phyloP scores from a whole-genome alignment of 441 rosid species.

The Corymbia citriodora region DNA sequence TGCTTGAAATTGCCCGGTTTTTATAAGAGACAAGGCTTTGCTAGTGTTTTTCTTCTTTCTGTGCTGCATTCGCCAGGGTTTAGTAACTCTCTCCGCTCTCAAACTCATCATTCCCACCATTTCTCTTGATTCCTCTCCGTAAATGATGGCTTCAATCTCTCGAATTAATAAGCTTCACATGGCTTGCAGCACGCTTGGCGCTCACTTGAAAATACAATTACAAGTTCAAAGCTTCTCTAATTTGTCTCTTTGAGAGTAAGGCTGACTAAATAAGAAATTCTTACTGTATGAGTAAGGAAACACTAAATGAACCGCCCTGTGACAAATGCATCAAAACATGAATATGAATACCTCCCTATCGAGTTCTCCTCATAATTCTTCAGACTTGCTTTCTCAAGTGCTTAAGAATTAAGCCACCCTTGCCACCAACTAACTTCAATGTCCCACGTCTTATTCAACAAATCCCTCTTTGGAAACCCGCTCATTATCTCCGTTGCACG shows the following conservation, averaged over 20 bases:
- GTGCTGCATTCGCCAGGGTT: background rate
- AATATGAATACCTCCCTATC: slow-evolving; percentile 30
- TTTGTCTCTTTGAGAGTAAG: too few species aligned
- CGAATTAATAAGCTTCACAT: too few species aligned
- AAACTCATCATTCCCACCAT: background rate
- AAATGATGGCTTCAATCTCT: too few species aligned
- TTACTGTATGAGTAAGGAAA: too few species aligned
- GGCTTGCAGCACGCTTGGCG: too few species aligned
- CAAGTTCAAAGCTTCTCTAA: too few species aligned
- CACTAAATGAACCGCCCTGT: too few species aligned
- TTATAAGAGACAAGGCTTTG: background rate
- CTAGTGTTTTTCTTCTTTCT: background rate
- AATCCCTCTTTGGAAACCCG: background rate
- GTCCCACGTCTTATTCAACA: background rate
- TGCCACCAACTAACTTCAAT: background rate
- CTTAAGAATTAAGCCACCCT: slow-evolving; percentile 21
- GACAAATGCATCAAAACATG: too few species aligned
- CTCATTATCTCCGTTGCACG: too few species aligned
- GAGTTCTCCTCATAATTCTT: slow-evolving; percentile 69
- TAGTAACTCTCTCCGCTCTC: background rate
- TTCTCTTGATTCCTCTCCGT: too few species aligned
- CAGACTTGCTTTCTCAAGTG: slow-evolving; percentile 59
- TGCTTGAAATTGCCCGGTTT: background rate
- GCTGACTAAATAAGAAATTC: too few species aligned
- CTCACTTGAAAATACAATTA: too few species aligned